Percentiles rank a stretch among this genome's conserved stretches.
These are phyloP conservation scores for Mortierella sp. DNA, from an alignment of 371 early-diverging fungal species.

Conservation along the genomic window DNA sequence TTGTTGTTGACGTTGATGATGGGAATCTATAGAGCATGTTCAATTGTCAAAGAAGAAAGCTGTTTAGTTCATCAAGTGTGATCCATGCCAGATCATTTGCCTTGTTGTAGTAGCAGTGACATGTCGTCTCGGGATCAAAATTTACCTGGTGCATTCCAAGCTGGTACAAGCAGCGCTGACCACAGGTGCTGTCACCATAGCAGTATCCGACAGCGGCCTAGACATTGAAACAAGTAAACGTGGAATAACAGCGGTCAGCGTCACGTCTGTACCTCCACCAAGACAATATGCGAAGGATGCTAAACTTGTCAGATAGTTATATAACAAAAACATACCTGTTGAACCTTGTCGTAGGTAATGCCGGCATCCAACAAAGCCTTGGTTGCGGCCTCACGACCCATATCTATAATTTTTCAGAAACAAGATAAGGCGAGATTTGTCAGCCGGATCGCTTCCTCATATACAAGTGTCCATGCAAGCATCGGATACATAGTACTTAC, in stretches of 20 bases:
- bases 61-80: background rate
- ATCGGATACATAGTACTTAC: conserved; percentile 35
- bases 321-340: conserved; percentile 57
- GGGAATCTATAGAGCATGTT: conserved; percentile 51
- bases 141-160: conserved; percentile 78
- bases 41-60: background rate
- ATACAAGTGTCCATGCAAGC: background rate
- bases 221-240: background rate
- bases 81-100: background rate
- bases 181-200: conserved; percentile 80
- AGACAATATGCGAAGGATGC: conserved; percentile 3
- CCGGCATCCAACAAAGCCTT: conserved; percentile 82
- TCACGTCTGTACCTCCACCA: background rate
- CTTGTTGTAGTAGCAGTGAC: background rate
- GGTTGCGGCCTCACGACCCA: conserved; percentile 78
- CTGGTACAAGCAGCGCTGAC: conserved; percentile 81
- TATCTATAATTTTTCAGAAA: conserved; percentile 58
- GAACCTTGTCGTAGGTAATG: conserved; percentile 74
- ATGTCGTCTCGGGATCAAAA: conserved; percentile 1
- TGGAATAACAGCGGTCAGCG: background rate
- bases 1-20: conserved; percentile 86
- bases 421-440: background rate
- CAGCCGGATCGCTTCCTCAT: conserved; percentile 9
- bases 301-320: conserved; percentile 16
- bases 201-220: conserved; percentile 72